Base-by-base conservation (phyloP, 2,329 filamentous ascomycete species). In the Penicillium freii region DNA sequence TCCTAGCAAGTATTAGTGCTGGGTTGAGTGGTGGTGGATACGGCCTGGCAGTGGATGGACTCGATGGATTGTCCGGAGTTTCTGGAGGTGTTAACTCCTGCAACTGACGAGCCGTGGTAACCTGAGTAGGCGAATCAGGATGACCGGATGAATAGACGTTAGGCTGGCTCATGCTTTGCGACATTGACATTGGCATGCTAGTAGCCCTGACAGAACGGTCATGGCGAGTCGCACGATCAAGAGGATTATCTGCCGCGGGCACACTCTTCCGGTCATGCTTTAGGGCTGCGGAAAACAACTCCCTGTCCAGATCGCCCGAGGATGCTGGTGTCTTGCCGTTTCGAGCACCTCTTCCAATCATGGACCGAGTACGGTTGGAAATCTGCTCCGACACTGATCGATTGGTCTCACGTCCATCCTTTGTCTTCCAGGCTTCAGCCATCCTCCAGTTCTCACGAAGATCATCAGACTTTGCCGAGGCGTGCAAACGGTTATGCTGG, bases 271-370 rank as follows among this genome's bases (percentile, higher is more conserved):
- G 58, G n/a, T 61, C 63, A 21, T 63, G 55, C 21, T 65, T 64
- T 11, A 72, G 55, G 40, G 53, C 61, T 39, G 69, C 64, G 21
- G 69, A 61, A 44, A 71, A 70, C 11, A 62, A 57, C 25, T 59
- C 52, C 15, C 62, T 64, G 48, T 72, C 67, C 17, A 71, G 52
- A 44, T 71, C 68, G 21, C 52, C 44, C 15, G 58, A 38, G 19
- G 31, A 25, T 38, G 21, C 39, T 17, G 7, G 23, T 17, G 23
- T 49, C n/a, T 33, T 40, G 10, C 13, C 42, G 40, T 48, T 49
- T 13, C 47, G 31, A 36, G 48, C 11, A n/a, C 44, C 21, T 15
- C 56, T 49, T 10, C 56, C 51, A 49, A 49, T 9, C 29, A 29
- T 21, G 27, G 42, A 36, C 19, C 34, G 34, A 25, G 29, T 46